phyloP scores from a whole-genome alignment of 2,329 filamentous ascomycete genomes.

The Tolypocladium paradoxum region DNA sequence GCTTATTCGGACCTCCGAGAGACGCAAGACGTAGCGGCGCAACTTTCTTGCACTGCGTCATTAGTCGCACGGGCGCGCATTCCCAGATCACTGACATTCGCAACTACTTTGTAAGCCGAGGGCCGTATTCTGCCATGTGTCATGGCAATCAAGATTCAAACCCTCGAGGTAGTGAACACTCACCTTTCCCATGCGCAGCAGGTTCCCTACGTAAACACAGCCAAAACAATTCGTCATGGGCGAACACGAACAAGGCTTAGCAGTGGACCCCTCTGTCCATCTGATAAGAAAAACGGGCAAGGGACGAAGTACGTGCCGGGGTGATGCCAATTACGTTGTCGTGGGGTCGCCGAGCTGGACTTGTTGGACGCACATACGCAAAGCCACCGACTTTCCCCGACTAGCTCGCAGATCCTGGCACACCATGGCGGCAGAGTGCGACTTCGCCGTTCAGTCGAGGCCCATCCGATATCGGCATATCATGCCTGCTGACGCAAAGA shows the following conservation, averaged over 20 bases:
- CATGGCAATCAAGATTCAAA: neutral
- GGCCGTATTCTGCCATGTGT: neutral
- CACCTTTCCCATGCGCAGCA: neutral
- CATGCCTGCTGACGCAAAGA: too few relatives aligned
- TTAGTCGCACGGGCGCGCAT: too few relatives aligned
- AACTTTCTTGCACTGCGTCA: too few relatives aligned
- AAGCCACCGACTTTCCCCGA: neutral
- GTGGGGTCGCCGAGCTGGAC: neutral
- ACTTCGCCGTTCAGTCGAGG: neutral
- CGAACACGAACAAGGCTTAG: neutral
- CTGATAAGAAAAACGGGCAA: neutral
- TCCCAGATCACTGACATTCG: too few relatives aligned
- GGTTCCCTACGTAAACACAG: neutral
- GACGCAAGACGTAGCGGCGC: too few relatives aligned
- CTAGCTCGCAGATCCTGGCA: neutral
- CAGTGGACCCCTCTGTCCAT: neutral
- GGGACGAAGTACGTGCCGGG: too few relatives aligned
- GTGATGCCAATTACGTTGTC: neutral
- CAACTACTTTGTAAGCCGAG: neutral
- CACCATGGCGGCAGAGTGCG: neutral
- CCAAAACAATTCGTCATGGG: neutral
- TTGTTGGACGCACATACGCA: too few relatives aligned
- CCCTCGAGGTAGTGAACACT: neutral
- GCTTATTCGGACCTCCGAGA: too few relatives aligned
- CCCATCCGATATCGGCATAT: too few relatives aligned